A percentile compares a stretch with the other conserved stretches of the same genome.
These are phyloP conservation scores for Exophiala sp. DNA, from an alignment of 2,329 filamentous ascomycete species.

Conservation along the genomic window DNA sequence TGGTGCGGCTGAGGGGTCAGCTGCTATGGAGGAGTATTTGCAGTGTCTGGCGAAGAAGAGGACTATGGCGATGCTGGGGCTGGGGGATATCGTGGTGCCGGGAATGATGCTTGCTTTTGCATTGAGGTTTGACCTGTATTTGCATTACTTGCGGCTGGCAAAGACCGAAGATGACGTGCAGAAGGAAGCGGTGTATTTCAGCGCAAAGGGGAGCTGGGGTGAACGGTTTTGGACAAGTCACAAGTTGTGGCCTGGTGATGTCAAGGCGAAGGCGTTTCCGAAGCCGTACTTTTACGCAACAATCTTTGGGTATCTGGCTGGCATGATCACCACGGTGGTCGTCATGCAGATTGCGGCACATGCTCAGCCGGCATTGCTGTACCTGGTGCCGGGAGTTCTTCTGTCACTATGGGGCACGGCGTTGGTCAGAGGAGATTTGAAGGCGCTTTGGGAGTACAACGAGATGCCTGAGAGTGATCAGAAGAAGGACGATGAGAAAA, in stretches of 20 bases:
- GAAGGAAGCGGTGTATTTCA: constrained; percentile 40
- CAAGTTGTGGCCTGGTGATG: constrained; percentile 32
- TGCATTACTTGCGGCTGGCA: constrained; percentile 65
- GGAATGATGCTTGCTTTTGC: constrained; percentile 87
- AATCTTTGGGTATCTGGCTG: constrained; percentile 70
- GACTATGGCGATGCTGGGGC: constrained; percentile 71
- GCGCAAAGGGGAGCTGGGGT: constrained; percentile 72
- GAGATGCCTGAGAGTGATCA: constrained; percentile 56
- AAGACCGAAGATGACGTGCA: constrained; percentile 21
- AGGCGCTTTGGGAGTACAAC: constrained; percentile 75
- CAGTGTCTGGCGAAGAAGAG: constrained; percentile 29
- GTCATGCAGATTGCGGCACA: constrained; percentile 76
- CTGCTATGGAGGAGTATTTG: constrained; percentile 26
- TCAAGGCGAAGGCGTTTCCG: constrained; percentile 56
- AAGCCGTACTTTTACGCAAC: constrained; percentile 84
- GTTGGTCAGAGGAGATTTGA: constrained; percentile 65
- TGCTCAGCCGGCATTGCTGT: constrained; percentile 85
- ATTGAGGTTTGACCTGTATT: constrained; percentile 84
- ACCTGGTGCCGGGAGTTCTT: constrained; percentile 84
- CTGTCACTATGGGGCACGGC: constrained; percentile 72
- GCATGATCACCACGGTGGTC: constrained; percentile 71
- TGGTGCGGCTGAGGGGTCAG: constrained; percentile 37
- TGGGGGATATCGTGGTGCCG: constrained; percentile 91
- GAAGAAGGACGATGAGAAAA: constrained; percentile 25
- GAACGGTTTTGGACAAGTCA: constrained; percentile 71